Evolutionary conservation across 768 basidiomycete genomes (phyloP).

Genomic region (Cystofilobasidium ferigula): DNA sequence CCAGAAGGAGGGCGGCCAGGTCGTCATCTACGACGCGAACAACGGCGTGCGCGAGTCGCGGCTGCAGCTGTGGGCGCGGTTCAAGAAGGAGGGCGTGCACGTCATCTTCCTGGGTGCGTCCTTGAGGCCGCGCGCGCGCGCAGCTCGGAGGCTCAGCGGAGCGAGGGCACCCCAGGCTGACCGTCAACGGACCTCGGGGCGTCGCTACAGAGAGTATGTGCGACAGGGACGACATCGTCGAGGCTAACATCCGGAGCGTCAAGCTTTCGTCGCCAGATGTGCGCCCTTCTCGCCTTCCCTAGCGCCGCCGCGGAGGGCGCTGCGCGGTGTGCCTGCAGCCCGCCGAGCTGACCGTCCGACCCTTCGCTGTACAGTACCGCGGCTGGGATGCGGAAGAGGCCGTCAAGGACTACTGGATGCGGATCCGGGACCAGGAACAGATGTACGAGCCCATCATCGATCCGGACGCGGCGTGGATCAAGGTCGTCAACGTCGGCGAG

Average conservation of each 20-base stretch:
- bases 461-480: conserved; percentile 82
- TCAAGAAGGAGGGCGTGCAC: conserved; percentile 75
- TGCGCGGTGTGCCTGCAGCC: not conserved
- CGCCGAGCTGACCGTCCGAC: not conserved
- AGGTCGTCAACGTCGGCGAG: conserved; percentile 92
- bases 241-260: conserved; percentile 86
- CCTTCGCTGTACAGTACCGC: conserved; percentile 53
- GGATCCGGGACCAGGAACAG: conserved; percentile 74
- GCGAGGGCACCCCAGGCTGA: no score
- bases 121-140: not conserved
- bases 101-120: conserved; percentile 76
- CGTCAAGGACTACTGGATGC: conserved; percentile 78
- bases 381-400: conserved; percentile 88
- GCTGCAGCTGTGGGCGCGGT: conserved; percentile 66
- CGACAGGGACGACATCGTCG: conserved; percentile 82
- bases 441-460: conserved; percentile 87
- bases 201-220: conserved; percentile 64
- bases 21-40: conserved; percentile 97
- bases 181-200: no score
- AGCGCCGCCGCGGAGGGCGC: no score
- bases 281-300: conserved; percentile 33
- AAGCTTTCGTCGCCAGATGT: conserved; percentile 98
- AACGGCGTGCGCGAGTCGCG: conserved; percentile 65
- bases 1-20: conserved; percentile 64
- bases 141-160: no score